Conservation (phyloP, 768 basidiomycete genomes). For the Tricholoma flavovirens region DNA sequence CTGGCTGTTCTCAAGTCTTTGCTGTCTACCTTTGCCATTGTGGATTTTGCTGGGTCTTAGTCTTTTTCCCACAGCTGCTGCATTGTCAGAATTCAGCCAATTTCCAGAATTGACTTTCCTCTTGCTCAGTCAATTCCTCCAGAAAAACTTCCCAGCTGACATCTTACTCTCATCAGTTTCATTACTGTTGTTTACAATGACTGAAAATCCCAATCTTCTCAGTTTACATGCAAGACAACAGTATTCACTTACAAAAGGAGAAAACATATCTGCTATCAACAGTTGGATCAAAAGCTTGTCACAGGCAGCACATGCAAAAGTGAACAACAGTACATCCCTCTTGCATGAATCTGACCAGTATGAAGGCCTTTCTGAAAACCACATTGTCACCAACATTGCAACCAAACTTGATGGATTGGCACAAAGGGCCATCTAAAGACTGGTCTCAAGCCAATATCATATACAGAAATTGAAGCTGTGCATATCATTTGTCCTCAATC, state of each 20-base stretch:
- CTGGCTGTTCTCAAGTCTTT: too few relatives aligned
- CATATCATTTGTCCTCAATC: neutral
- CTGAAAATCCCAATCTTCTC: neutral
- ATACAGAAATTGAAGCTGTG: neutral
- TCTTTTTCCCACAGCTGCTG: neutral
- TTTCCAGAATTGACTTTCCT: neutral
- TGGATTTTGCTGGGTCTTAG: neutral
- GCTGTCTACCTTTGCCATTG: too few relatives aligned
- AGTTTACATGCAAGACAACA: neutral
- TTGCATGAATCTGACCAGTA: neutral
- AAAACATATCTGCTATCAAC: neutral
- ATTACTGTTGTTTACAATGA: neutral
- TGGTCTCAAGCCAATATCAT: neutral
- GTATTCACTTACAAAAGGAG: neutral
- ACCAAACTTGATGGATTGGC: conserved; percentile 7
- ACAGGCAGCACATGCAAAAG: neutral
- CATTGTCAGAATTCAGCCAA: neutral
- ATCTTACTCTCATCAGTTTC: neutral
- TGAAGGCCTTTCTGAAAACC: neutral
- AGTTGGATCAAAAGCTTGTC: neutral
- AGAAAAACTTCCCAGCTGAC: neutral
- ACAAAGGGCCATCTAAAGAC: conserved; percentile 3
- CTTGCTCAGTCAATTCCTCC: neutral
- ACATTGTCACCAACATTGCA: neutral
- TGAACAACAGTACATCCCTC: neutral